Evolutionary conservation across 768 basidiomycete genomes (phyloP).

Genomic region (Leccinum longicurvipes): DNA sequence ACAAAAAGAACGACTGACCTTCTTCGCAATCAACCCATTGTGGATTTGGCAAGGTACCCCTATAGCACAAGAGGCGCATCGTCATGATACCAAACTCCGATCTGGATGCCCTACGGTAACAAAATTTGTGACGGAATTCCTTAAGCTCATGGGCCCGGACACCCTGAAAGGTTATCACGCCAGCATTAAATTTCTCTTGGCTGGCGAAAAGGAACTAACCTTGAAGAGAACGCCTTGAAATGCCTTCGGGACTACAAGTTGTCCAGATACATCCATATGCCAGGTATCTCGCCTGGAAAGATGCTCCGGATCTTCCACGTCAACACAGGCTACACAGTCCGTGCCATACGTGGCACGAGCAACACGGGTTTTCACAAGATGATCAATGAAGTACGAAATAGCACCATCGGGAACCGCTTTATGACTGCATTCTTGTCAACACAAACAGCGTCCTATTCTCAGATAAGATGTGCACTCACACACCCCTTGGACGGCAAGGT

Average conservation of each 20-base stretch:
- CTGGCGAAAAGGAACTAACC: not conserved
- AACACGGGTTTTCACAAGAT: conserved; percentile 44
- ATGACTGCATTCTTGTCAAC: conserved; percentile 7
- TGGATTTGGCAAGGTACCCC: conserved; percentile 7
- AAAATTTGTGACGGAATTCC: conserved; percentile 16
- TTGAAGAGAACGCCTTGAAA: conserved; percentile 9
- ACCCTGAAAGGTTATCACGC: conserved; percentile 1
- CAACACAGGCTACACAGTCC: conserved; percentile 34
- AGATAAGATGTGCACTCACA: conserved; percentile 36
- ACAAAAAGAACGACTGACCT: not conserved
- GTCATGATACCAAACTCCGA: not conserved
- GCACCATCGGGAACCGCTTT: conserved; percentile 53
- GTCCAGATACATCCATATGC: not conserved
- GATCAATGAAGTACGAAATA: conserved; percentile 36
- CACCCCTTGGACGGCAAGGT: conserved; percentile 44
- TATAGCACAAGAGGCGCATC: conserved; percentile 9
- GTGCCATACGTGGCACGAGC: conserved; percentile 50
- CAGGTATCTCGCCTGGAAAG: conserved; percentile 7
- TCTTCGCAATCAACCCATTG: conserved; percentile 9
- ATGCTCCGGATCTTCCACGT: conserved; percentile 9
- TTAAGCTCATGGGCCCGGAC: conserved; percentile 4
- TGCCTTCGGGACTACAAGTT: not conserved
- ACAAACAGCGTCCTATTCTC: not conserved
- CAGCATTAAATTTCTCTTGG: not conserved
- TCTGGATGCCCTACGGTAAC: not conserved